Evolutionary conservation across 2,329 filamentous ascomycete species (phyloP).

Genomic region (Neopestalotiopsis sp.): DNA sequence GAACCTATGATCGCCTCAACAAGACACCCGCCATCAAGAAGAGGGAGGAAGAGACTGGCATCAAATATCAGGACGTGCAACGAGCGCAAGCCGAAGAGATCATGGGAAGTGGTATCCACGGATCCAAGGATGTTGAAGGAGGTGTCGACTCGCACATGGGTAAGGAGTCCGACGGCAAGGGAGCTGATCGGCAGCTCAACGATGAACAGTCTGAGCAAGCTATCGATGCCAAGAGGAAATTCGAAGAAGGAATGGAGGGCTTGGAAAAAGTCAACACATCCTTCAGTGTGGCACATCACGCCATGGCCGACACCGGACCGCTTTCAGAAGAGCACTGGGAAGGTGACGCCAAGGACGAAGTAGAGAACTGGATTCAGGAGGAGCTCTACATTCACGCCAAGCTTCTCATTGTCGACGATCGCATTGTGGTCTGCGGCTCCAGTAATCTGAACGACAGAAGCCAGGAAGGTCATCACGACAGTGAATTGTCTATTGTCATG

Average conservation of each 20-base stretch:
- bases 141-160: constrained; percentile 57
- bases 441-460: constrained; percentile 93
- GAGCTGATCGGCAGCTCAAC: constrained; percentile 33
- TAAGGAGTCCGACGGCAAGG: constrained; percentile 32
- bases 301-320: constrained; percentile 72
- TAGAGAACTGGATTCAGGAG: constrained; percentile 90
- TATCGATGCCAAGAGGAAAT: constrained; percentile 54
- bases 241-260: constrained; percentile 53
- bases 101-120: constrained; percentile 77
- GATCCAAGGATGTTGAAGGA: constrained; percentile 49
- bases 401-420: constrained; percentile 86
- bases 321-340: constrained; percentile 77
- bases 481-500: constrained; percentile 88
- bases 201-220: constrained; percentile 39
- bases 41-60: constrained; percentile 80
- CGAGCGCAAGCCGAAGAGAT: constrained; percentile 88
- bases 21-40: constrained; percentile 75
- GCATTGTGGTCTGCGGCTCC: constrained; percentile 81
- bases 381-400: constrained; percentile 96
- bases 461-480: constrained; percentile 87
- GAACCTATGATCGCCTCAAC: constrained; percentile 91
- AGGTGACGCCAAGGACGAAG: constrained; percentile 75
- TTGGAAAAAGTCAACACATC: constrained; percentile 42
- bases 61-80: constrained; percentile 86
- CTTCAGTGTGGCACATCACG: constrained; percentile 73